These are phyloP conservation scores for Endocladia muricata DNA, from an alignment of 31 red algal species.

Conservation along the genomic window DNA sequence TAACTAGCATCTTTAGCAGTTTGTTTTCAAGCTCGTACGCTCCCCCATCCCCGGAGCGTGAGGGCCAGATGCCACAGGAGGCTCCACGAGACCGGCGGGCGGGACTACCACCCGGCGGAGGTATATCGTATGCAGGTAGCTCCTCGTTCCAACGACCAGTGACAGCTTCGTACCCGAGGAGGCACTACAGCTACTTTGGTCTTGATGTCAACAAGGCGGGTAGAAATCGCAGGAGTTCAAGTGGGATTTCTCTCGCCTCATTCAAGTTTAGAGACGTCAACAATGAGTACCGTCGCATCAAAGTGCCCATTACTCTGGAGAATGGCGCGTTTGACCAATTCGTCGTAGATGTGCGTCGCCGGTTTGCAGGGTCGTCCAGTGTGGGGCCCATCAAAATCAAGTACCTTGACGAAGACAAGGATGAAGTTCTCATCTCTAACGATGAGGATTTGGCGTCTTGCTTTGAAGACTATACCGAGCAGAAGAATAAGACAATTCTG, in stretches of 20 bases:
- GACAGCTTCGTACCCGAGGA: constrained; percentile 2
- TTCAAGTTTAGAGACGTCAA: constrained; percentile 79
- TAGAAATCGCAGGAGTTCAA: neutral
- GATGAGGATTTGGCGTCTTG: constrained; percentile 71
- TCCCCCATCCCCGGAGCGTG: no score
- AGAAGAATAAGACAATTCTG: constrained; percentile 39
- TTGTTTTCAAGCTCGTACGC: constrained; percentile 52
- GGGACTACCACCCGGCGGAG: no score
- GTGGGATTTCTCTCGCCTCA: constrained; percentile 28
- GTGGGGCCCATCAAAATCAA: constrained; percentile 67
- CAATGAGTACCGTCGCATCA: constrained; percentile 63
- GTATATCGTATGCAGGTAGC: no score
- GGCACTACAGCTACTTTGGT: constrained; percentile 26
- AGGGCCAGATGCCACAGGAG: no score
- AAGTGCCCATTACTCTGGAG: constrained; percentile 50
- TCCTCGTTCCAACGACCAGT: no score
- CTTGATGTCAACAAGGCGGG: neutral
- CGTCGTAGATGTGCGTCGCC: constrained; percentile 60
- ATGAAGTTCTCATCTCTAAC: constrained; percentile 65
- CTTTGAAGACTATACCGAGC: constrained; percentile 45
- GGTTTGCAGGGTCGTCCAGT: constrained; percentile 35
- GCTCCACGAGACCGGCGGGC: no score
- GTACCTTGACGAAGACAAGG: constrained; percentile 65
- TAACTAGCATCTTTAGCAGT: constrained; percentile 30
- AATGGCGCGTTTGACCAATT: constrained; percentile 60